Evolutionary conservation across 1,284 basidiomycete species (phyloP), one percentile per base, ranked within the genome.

Genomic region (Moniliella sp.): DNA sequence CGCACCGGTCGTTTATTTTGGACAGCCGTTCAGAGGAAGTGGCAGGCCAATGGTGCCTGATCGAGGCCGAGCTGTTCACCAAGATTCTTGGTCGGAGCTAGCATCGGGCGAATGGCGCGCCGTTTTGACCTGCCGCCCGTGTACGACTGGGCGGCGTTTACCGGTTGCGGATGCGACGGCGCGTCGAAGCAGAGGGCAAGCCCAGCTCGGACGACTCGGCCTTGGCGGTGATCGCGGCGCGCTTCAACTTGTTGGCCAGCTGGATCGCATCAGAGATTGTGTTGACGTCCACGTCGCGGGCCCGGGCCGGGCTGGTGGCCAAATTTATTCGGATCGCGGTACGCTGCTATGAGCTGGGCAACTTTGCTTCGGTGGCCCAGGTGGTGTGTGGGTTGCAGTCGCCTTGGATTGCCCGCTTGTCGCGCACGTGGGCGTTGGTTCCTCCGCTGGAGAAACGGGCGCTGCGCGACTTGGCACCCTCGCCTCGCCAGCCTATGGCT

Each of bases 291-390:
- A 51, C 45, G 32, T 28, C 58, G 16, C 52, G 65, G 34, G 75
- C 81, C 40, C 68, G 83, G 12, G 70, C 68, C 11, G 52, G 67
- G 27, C 63, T 86, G 16, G 69, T 80, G 34, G 66, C 66, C 39
- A 84, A 83, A 63, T 75, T 86, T 51, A 76, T 88, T 44, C 73
- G 79, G 18, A 66, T 88, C 39, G 81, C 82, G 28, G 82, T 76
- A 81, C 81, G 81, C 73, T 74, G 76, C 34, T 88, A 83, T 57
- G 64, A 67, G 27, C 65, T 75, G 43, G 75, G 71, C 53, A 86
- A 78, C 64, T 82, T 78, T 63, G 73, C 75, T 40, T 75, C 77
- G 1, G 57, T 86, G 28, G 73, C 76, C 1, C 79, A 81, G 27
- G 74, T 88, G 40, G 72, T 88, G 33, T 69, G 74, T 12, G 82